Percentiles rank a stretch among this genome's conserved stretches.
Conservation (phyloP, 176 grass and related monocot genomes). For the Oryza meridionalis region DNA sequence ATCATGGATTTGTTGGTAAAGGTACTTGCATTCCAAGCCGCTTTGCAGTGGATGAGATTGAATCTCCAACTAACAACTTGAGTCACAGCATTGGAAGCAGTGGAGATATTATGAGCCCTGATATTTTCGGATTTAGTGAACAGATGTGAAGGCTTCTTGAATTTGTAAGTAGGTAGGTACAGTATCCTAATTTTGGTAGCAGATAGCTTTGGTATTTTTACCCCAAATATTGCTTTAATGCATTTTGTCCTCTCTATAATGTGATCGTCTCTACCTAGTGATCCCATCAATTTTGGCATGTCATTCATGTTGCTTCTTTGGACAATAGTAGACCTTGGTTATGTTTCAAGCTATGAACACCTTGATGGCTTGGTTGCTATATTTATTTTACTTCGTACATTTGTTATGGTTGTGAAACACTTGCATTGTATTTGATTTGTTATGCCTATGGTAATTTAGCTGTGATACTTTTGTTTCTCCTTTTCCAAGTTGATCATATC, state of each 20-base stretch:
- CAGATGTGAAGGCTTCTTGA: conserved; percentile 66
- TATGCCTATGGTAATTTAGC: conserved; percentile 1
- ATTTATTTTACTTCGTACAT: conserved; percentile 17
- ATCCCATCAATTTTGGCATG: background rate
- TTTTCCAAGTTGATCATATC: background rate
- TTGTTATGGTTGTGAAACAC: background rate
- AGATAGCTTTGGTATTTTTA: background rate
- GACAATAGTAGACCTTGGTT: background rate
- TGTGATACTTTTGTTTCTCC: background rate
- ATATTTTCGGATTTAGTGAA: conserved; percentile 72
- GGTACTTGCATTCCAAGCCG: conserved; percentile 86
- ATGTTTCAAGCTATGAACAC: conserved; percentile 3
- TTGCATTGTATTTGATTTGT: background rate
- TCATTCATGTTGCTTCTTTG: conserved; percentile 28
- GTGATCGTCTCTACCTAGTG: background rate
- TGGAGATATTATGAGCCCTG: conserved; percentile 68
- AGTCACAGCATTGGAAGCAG: conserved; percentile 71
- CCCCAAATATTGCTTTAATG: background rate
- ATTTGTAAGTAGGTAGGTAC: conserved; percentile 71
- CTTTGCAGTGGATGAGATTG: conserved; percentile 89
- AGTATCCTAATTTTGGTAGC: background rate
- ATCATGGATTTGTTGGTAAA: conserved; percentile 96
- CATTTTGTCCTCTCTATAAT: background rate
- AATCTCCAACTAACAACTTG: conserved; percentile 79
- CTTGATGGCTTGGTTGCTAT: background rate